A percentile compares a stretch with the other conserved stretches of the same genome.
phyloP scores from a whole-genome alignment of 345 rosid genomes.

The Lumnitzera racemosa region DNA sequence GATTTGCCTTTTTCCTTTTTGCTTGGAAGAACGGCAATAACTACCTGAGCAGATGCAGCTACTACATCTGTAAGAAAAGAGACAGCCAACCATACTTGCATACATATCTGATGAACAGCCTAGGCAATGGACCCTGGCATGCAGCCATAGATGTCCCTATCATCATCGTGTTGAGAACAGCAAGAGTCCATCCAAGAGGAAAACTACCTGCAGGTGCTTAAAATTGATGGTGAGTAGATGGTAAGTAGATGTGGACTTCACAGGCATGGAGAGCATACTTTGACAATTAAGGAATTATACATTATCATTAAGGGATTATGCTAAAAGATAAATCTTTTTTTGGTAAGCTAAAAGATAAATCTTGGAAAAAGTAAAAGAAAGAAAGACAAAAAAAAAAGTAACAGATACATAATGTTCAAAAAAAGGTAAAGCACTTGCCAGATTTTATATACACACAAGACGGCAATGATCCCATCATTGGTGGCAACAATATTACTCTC shows the following conservation, averaged over 20 bases:
- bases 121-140: slow-evolving; percentile 75
- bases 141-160: slow-evolving; percentile 93
- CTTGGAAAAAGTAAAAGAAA: neutral
- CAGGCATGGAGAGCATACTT: too few species aligned
- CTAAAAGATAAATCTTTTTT: neutral
- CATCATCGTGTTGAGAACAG: slow-evolving; percentile 74
- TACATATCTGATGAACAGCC: slow-evolving; percentile 99
- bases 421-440: slow-evolving; percentile 32
- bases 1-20: neutral
- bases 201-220: slow-evolving; percentile 59
- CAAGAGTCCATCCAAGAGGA: slow-evolving; percentile 84
- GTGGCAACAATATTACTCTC: slow-evolving; percentile 76
- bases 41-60: slow-evolving; percentile 90
- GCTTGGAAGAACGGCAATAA: neutral
- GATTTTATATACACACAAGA: slow-evolving; percentile 88
- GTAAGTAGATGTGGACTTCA: too few species aligned
- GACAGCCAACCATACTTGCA: slow-evolving; percentile 98
- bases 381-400: neutral
- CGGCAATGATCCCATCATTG: slow-evolving; percentile 62
- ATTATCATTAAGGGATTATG: neutral
- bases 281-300: too few species aligned
- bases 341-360: neutral
- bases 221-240: neutral
- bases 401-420: neutral
- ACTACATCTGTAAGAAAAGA: slow-evolving; percentile 90